A percentile compares a stretch with the other conserved stretches of the same genome.
These are phyloP conservation scores for Trichophaea hybrida DNA, from an alignment of 2,329 filamentous ascomycete species.

Conservation along the genomic window DNA sequence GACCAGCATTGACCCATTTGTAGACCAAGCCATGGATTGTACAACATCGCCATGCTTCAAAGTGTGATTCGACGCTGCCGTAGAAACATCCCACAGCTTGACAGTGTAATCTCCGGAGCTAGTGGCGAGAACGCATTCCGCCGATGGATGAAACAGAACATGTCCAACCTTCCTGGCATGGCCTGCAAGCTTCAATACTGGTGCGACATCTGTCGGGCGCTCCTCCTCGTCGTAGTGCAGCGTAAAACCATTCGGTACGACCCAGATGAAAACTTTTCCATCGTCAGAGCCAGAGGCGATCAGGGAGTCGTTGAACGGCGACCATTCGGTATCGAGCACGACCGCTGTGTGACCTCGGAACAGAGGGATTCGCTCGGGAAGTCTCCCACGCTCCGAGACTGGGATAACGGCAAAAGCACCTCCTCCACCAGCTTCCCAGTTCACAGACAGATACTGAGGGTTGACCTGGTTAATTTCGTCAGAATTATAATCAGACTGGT, in stretches of 20 bases:
- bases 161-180: slow-evolving; percentile 93
- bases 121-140: slow-evolving; percentile 87
- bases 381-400: slow-evolving; percentile 70
- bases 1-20: slow-evolving; percentile 68
- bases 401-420: slow-evolving; percentile 96
- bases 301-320: slow-evolving; percentile 86
- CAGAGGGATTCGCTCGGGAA: slow-evolving; percentile 83
- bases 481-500: slow-evolving; percentile 22
- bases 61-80: slow-evolving; percentile 57
- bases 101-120: slow-evolving; percentile 88
- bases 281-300: slow-evolving; percentile 93
- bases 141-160: slow-evolving; percentile 92
- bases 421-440: slow-evolving; percentile 93
- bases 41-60: slow-evolving; percentile 85
- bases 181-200: slow-evolving; percentile 66
- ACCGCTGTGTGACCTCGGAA: slow-evolving; percentile 93
- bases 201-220: slow-evolving; percentile 65
- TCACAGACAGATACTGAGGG: slow-evolving; percentile 88
- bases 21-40: slow-evolving; percentile 91
- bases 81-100: slow-evolving; percentile 88
- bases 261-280: slow-evolving; percentile 92
- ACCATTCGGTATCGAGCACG: slow-evolving; percentile 97
- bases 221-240: slow-evolving; percentile 69
- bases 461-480: slow-evolving; percentile 53
- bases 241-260: slow-evolving; percentile 77